Conservation (phyloP, 2,329 filamentous ascomycete genomes). For the Tetracladium maxilliforme region DNA sequence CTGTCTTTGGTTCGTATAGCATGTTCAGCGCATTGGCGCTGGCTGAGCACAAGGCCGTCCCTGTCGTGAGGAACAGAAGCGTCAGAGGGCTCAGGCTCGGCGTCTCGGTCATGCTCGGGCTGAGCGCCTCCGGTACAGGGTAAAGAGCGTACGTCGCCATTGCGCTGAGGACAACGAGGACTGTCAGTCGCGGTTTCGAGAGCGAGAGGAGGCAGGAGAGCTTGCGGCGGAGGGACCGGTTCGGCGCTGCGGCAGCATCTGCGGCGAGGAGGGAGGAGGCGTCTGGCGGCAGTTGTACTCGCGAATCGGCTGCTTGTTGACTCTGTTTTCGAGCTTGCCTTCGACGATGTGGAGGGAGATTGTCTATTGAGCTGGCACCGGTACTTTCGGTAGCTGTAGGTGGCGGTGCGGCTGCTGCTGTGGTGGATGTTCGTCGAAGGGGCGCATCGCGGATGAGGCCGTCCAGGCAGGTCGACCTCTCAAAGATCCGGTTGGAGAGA, state of each 20-base stretch:
- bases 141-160: constrained; percentile 89
- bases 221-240: constrained; percentile 43
- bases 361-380: no score
- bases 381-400: no score
- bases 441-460: no score
- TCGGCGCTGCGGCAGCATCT: constrained; percentile 31
- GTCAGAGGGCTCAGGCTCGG: constrained; percentile 85
- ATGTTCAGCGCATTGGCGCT: constrained; percentile 94
- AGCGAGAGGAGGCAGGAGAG: constrained; percentile 76
- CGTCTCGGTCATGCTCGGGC: constrained; percentile 44
- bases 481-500: no score
- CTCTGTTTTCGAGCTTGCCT: background rate
- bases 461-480: no score
- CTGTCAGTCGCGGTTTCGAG: constrained; percentile 86
- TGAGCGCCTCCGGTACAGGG: constrained; percentile 76
- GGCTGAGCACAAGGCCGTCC: constrained; percentile 78
- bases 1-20: constrained; percentile 83
- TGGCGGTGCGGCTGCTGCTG: no score
- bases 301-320: constrained; percentile 2
- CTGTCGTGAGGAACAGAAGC: constrained; percentile 78
- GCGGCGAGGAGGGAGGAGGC: constrained; percentile 41
- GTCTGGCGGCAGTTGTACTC: constrained; percentile 26
- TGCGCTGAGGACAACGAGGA: constrained; percentile 80
- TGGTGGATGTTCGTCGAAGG: no score
- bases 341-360: background rate